Evolutionary conservation across 176 grass and related monocot genomes (phyloP).

Genomic region (Eragrostis curvula): DNA sequence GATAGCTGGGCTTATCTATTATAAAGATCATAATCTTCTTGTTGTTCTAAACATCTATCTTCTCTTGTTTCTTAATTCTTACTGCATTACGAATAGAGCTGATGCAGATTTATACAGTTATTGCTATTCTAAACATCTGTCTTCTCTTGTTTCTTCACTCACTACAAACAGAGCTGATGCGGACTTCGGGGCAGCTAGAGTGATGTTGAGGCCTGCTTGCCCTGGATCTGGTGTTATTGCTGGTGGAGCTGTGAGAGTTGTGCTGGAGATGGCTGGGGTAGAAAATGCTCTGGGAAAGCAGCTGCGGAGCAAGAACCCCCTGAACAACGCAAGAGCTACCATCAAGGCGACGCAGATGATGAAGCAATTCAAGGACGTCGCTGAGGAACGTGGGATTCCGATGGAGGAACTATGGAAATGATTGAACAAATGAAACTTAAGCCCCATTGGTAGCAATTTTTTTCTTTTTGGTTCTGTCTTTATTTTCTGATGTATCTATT

Average conservation of each 20-base stretch:
- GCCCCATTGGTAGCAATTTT: conserved; percentile 12
- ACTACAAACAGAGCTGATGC: conserved; percentile 62
- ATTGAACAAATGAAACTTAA: conserved; percentile 7
- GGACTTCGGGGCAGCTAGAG: conserved; percentile 77
- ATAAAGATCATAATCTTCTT: neutral
- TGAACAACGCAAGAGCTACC: conserved; percentile 88
- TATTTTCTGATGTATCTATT: conserved; percentile 29
- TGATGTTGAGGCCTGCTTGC: conserved; percentile 89
- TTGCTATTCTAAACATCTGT: conserved; percentile 21
- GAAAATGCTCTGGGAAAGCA: conserved; percentile 93
- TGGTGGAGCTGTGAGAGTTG: conserved; percentile 76
- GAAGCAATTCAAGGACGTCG: conserved; percentile 69
- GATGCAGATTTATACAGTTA: conserved; percentile 50
- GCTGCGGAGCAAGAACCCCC: conserved; percentile 73
- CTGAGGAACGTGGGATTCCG: conserved; percentile 70
- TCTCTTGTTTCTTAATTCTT: conserved; percentile 29
- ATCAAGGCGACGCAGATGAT: conserved; percentile 77
- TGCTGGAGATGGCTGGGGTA: conserved; percentile 89
- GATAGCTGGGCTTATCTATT: neutral
- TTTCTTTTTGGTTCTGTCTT: conserved; percentile 20
- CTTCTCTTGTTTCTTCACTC: conserved; percentile 23
- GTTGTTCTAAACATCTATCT: conserved; percentile 15
- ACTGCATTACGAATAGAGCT: conserved; percentile 47
- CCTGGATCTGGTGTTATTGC: conserved; percentile 85
- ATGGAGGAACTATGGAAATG: conserved; percentile 94